phyloP scores from a whole-genome alignment of 129 eudicot genomes.

The Escallonia rubra region DNA sequence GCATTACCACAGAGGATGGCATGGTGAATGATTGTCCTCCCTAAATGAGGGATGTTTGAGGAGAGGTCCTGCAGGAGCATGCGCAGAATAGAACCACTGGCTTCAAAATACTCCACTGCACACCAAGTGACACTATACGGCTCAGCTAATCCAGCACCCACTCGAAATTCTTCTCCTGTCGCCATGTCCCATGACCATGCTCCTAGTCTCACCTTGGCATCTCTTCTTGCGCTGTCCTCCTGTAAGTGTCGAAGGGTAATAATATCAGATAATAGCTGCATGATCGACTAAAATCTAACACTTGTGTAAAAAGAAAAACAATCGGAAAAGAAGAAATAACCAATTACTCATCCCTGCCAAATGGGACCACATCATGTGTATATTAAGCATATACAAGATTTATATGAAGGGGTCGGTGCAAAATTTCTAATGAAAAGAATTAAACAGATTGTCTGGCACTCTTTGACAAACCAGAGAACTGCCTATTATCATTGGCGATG shows the following conservation, averaged over 20 bases:
- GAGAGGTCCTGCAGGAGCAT: constrained; percentile 58
- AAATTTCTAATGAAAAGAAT: background rate
- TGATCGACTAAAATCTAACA: background rate
- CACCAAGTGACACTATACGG: constrained; percentile 71
- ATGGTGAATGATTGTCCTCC: constrained; percentile 77
- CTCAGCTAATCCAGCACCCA: constrained; percentile 92
- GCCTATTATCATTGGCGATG: no score
- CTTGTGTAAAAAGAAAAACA: background rate
- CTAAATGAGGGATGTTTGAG: constrained; percentile 54
- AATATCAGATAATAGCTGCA: background rate
- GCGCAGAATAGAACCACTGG: constrained; percentile 57
- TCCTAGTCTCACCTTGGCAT: constrained; percentile 63
- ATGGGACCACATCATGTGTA: no score
- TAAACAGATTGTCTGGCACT: background rate
- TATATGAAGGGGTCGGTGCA: background rate
- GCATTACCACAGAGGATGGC: constrained; percentile 66
- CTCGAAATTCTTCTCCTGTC: constrained; percentile 83
- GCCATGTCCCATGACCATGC: constrained; percentile 90
- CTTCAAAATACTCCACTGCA: constrained; percentile 81
- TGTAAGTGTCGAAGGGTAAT: background rate
- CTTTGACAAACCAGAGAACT: background rate
- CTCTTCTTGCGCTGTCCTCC: constrained; percentile 62
- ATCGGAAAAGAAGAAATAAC: no score
- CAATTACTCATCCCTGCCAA: no score
- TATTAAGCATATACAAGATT: no score